These are phyloP conservation scores for Oidium heveae DNA, from an alignment of 2,329 filamentous ascomycete species.

Conservation along the genomic window DNA sequence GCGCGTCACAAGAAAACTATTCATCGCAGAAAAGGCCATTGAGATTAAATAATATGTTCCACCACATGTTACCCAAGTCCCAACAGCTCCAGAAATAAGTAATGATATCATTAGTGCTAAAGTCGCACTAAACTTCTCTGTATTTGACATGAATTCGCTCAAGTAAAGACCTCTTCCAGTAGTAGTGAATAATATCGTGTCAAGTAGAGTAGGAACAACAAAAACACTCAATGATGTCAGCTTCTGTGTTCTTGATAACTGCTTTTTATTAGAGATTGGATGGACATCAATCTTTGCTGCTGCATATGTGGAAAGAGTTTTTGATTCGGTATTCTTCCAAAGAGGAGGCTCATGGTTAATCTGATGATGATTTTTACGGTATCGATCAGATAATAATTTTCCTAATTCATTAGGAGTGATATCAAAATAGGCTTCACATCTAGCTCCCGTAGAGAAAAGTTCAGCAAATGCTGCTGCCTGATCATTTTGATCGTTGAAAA, in stretches of 20 bases:
- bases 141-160: constrained; percentile 3
- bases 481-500: constrained; percentile 34
- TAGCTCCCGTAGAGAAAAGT: constrained; percentile 34
- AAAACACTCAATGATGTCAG: constrained; percentile 29
- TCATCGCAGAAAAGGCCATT: constrained; percentile 6
- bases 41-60: constrained; percentile 5
- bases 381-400: constrained; percentile 13
- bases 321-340: constrained; percentile 23
- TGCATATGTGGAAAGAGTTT: constrained; percentile 23
- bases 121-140: constrained; percentile 3
- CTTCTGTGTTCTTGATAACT: constrained; percentile 15
- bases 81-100: constrained; percentile 5
- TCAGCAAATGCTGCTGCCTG: constrained; percentile 39
- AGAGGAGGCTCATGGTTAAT: constrained; percentile 22
- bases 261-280: constrained; percentile 18
- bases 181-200: constrained; percentile 4
- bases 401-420: constrained; percentile 24
- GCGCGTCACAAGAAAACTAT: constrained; percentile 4
- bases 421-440: constrained; percentile 36
- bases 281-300: constrained; percentile 26
- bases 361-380: constrained; percentile 20
- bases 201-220: constrained; percentile 15
- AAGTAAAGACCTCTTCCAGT: constrained; percentile 5
- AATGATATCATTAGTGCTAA: constrained; percentile 5
- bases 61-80: constrained; percentile 6